These are phyloP conservation scores for Blastomyces percursus DNA, from an alignment of 2,329 filamentous ascomycete species.

Conservation along the genomic window DNA sequence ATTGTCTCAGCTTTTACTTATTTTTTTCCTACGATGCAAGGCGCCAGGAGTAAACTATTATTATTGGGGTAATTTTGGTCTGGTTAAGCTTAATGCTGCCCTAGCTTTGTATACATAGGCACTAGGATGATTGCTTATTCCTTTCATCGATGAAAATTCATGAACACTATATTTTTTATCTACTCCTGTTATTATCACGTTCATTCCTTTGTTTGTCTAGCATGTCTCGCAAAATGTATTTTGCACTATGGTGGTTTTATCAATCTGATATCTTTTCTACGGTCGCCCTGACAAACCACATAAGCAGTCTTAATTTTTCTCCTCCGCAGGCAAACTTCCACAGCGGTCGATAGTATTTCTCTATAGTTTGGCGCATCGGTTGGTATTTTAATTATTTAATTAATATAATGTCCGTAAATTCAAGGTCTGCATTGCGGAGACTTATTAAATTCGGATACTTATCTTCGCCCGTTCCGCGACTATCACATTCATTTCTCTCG, in stretches of 20 bases:
- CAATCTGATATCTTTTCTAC: not conserved
- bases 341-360: not conserved
- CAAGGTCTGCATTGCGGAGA: not conserved
- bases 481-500: not conserved
- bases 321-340: not conserved
- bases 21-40: conserved; percentile 10
- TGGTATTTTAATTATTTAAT: not conserved
- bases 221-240: too few species aligned
- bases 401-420: conserved; percentile 3
- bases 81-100: not conserved
- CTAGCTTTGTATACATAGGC: not conserved
- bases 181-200: not conserved
- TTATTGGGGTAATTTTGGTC: conserved; percentile 2
- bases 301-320: not conserved
- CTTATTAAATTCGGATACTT: not conserved
- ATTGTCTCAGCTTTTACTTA: conserved; percentile 7
- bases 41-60: conserved; percentile 13
- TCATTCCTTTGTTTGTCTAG: not conserved
- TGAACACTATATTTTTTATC: not conserved
- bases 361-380: not conserved
- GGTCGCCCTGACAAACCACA: not conserved
- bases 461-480: not conserved
- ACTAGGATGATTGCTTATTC: not conserved
- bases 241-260: not conserved
- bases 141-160: not conserved